Base-by-base conservation (phyloP, 768 basidiomycete genomes). In the Chlorophyllum brunneum region DNA sequence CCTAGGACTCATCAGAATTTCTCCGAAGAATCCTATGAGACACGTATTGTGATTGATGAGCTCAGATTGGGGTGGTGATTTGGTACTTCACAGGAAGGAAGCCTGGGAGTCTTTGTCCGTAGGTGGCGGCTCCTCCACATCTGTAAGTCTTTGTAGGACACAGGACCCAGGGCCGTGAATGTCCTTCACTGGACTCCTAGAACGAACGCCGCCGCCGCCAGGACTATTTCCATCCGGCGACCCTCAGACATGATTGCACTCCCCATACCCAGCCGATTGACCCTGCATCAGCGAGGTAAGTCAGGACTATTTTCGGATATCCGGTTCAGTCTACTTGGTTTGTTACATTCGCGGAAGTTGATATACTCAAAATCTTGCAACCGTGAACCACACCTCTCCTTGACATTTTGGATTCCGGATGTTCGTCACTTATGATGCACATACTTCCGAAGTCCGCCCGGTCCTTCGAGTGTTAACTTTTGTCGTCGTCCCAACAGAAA, bases 221-320 rank as follows among this genome's bases (percentile, higher is more conserved):
- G n/a, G n/a, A n/a, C n/a, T n/a, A n/a, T n/a, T n/a, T n/a, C n/a
- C n/a, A n/a, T n/a, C n/a, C n/a, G n/a, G n/a, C n/a, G n/a, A n/a
- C n/a, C n/a, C n/a, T n/a, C n/a, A n/a, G n/a, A n/a, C n/a, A n/a
- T n/a, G 5, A 15, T 20, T 9, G 22, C 29, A 18, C 22, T 23
- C 15, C 22, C 22, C 13, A 22, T 23, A n/a, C 45, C 11, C 36
- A 33, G 45, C 18, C 2, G 13, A 29, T 31, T 23, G 45, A 34
- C 45, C 45, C 45, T 47, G 45, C 29, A 30, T 15, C 18, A 5
- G 40, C 24, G 40, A 33, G 22, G 37, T 31, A 54, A 43, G 37
- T 56, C 42, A 48, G n/a, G 36, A 39, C 33, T 47, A 54, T 11
- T 41, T 58, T 22, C 26, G 49, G 46, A 51, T 45, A 26, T 31